These are phyloP conservation scores for Cryphonectria japonica DNA, from an alignment of 2,329 filamentous ascomycete genomes.

Conservation along the genomic window DNA sequence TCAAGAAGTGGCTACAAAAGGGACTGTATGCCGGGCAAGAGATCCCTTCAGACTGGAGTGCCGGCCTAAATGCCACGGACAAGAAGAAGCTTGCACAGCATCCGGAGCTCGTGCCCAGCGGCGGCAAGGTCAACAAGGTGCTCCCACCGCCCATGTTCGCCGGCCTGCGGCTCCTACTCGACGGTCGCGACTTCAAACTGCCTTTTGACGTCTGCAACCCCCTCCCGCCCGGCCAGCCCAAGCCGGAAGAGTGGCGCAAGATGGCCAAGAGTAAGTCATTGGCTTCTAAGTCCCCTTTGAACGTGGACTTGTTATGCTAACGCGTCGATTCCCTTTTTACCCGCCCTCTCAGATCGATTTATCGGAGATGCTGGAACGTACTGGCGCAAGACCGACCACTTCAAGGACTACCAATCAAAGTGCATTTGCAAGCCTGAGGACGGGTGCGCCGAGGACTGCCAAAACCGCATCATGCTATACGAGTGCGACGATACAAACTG, in stretches of 20 bases:
- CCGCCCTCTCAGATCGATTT: slow-evolving; percentile 71
- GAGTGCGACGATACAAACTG: slow-evolving; percentile 94
- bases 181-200: slow-evolving; percentile 81
- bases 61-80: slow-evolving; percentile 54
- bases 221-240: slow-evolving; percentile 81
- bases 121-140: slow-evolving; percentile 54
- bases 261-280: slow-evolving; percentile 79
- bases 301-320: slow-evolving; percentile 26
- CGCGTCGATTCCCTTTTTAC: not conserved
- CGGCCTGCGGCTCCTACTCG: slow-evolving; percentile 71
- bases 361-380: slow-evolving; percentile 79
- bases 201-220: slow-evolving; percentile 91
- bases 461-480: slow-evolving; percentile 96
- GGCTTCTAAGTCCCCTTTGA: not conserved
- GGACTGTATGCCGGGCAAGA: slow-evolving; percentile 88
- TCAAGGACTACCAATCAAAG: slow-evolving; percentile 74
- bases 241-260: slow-evolving; percentile 91
- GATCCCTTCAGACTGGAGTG: slow-evolving; percentile 49
- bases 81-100: slow-evolving; percentile 55
- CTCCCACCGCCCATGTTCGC: slow-evolving; percentile 81
- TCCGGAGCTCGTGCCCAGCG: slow-evolving; percentile 51
- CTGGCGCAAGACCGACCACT: slow-evolving; percentile 79
- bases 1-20: slow-evolving; percentile 79
- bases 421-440: slow-evolving; percentile 79
- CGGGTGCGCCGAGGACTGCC: slow-evolving; percentile 86